These are phyloP conservation scores for Fistulifera pelliculosa DNA, from an alignment of 108 stramenopile genomes.

Conservation along the genomic window DNA sequence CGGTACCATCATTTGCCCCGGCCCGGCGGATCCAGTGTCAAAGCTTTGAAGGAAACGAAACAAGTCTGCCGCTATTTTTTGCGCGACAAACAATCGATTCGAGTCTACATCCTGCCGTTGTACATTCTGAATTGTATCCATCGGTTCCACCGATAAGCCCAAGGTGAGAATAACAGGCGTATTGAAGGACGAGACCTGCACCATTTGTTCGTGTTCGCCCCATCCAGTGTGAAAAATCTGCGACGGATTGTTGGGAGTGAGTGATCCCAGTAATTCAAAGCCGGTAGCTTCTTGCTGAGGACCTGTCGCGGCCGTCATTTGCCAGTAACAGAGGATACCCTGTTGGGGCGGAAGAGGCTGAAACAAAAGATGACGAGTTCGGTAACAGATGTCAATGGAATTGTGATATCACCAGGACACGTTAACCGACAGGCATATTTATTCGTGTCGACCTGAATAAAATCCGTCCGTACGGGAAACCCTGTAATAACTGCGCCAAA, in stretches of 20 bases:
- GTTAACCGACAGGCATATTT: constrained; percentile 50
- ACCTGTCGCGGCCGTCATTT: constrained; percentile 21
- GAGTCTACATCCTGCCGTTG: constrained; percentile 12
- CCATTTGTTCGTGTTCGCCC: constrained; percentile 59
- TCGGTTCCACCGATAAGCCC: constrained; percentile 67
- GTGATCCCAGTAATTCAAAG: constrained; percentile 68
- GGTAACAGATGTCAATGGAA: constrained; percentile 42
- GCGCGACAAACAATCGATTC: constrained; percentile 61
- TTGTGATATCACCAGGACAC: constrained; percentile 39
- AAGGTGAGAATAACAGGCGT: constrained; percentile 41
- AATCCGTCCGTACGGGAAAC: constrained; percentile 61
- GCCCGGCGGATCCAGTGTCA: constrained; percentile 36
- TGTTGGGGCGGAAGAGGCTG: constrained; percentile 44
- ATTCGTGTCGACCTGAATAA: constrained; percentile 43
- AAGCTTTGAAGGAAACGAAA: constrained; percentile 75
- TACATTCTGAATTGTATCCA: constrained; percentile 54
- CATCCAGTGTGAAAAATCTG: constrained; percentile 72
- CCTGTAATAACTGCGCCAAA: constrained; percentile 66
- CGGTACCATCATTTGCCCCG: constrained; percentile 62
- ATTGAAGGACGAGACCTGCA: constrained; percentile 13
- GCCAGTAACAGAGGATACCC: constrained; percentile 75
- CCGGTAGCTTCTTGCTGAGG: constrained; percentile 30
- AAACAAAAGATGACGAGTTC: constrained; percentile 69
- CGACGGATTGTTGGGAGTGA: constrained; percentile 50
- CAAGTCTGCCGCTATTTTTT: constrained; percentile 74